Evolutionary conservation across 805 yeast species (phyloP).

Genomic region (Pichia manshurica): DNA sequence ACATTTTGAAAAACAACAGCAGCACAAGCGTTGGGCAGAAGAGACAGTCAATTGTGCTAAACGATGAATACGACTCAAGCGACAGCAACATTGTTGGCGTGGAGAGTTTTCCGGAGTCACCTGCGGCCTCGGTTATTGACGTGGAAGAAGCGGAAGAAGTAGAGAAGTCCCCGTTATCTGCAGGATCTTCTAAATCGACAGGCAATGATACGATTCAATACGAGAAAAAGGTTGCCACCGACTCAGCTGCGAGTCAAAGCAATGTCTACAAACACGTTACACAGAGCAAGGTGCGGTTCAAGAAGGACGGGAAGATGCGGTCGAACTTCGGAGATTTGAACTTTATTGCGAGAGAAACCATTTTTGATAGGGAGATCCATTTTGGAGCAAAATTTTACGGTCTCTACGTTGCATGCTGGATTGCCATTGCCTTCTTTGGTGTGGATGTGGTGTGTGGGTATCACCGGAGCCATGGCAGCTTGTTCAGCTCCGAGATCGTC

Average conservation of each 20-base stretch:
- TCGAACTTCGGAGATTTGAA: slow-evolving; percentile 53
- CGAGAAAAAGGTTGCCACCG: not conserved
- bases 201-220: not conserved
- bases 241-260: not conserved
- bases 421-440: slow-evolving; percentile 51
- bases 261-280: slow-evolving; percentile 3
- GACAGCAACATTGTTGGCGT: not conserved
- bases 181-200: not conserved
- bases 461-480: slow-evolving; percentile 38
- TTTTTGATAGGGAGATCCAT: slow-evolving; percentile 47
- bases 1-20: slow-evolving; percentile 8
- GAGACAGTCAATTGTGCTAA: slow-evolving; percentile 20
- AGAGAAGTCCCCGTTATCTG: not conserved
- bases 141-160: not conserved
- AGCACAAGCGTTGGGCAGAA: not conserved
- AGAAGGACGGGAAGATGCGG: slow-evolving; percentile 33
- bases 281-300: slow-evolving; percentile 17
- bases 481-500: slow-evolving; percentile 50
- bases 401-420: slow-evolving; percentile 75
- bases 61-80: slow-evolving; percentile 20
- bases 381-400: slow-evolving; percentile 61
- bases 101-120: not conserved
- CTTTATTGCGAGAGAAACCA: slow-evolving; percentile 39
- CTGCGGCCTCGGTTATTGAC: not conserved
- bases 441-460: slow-evolving; percentile 51